Percentiles rank a stretch among this genome's conserved stretches.
Evolutionary conservation across 805 yeast species (phyloP).

Genomic region (Wickerhamiella occidentalis): DNA sequence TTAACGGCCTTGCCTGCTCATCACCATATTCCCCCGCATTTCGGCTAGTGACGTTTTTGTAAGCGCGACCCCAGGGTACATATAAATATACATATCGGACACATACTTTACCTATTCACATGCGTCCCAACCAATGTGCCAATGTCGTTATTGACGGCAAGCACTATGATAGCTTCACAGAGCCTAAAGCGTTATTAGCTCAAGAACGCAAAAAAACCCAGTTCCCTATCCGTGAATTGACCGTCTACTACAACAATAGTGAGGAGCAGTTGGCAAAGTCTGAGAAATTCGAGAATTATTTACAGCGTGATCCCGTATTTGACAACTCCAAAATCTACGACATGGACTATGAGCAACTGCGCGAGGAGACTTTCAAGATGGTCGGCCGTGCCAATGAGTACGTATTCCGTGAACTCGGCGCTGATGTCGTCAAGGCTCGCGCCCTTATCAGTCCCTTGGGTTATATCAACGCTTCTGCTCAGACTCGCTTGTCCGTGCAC

Average conservation of each 20-base stretch:
- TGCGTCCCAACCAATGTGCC: slow-evolving; percentile 9
- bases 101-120: background rate
- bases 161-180: slow-evolving; percentile 23
- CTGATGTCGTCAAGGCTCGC: slow-evolving; percentile 11
- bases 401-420: slow-evolving; percentile 16
- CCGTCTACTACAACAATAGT: slow-evolving; percentile 36
- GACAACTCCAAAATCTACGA: slow-evolving; percentile 37
- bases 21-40: background rate
- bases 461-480: slow-evolving; percentile 49
- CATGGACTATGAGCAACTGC: slow-evolving; percentile 28
- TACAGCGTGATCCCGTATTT: slow-evolving; percentile 47
- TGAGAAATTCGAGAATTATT: slow-evolving; percentile 32
- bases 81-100: background rate
- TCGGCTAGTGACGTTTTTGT: slow-evolving; percentile 1
- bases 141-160: slow-evolving; percentile 13
- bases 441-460: slow-evolving; percentile 13
- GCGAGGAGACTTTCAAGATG: slow-evolving; percentile 29
- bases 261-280: slow-evolving; percentile 30
- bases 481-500: slow-evolving; percentile 68
- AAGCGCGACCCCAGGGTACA: background rate
- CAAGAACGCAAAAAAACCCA: slow-evolving; percentile 31
- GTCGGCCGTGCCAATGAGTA: slow-evolving; percentile 22
- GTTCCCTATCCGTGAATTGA: slow-evolving; percentile 31
- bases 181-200: slow-evolving; percentile 30
- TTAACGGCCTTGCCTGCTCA: no score